phyloP scores from a whole-genome alignment of 2,329 filamentous ascomycete species.

The Apiospora koreana region DNA sequence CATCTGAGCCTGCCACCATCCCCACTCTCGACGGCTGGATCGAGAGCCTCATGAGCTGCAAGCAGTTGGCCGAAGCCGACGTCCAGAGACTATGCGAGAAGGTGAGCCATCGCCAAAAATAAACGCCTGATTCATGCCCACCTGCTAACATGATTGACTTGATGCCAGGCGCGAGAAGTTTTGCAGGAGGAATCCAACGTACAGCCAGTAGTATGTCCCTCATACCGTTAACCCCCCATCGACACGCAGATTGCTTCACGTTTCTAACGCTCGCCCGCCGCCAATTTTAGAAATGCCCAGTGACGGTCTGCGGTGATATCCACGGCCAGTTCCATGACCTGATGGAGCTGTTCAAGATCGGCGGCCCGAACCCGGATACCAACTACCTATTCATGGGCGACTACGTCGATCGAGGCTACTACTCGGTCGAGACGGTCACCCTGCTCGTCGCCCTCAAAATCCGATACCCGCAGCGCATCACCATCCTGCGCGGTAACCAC shows the following conservation, averaged over 20 bases:
- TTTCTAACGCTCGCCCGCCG: constrained; percentile 29
- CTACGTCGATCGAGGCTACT: constrained; percentile 98
- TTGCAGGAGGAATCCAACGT: constrained; percentile 98
- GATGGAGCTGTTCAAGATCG: constrained; percentile 99
- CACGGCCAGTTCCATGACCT: constrained; percentile 98
- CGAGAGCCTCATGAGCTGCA: constrained; percentile 96
- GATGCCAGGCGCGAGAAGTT: constrained; percentile 83
- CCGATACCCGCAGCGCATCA: constrained; percentile 95
- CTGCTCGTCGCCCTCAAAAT: constrained; percentile 96
- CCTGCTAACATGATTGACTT: constrained; percentile 22
- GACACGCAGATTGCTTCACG: not conserved
- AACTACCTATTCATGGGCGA: constrained; percentile 99
- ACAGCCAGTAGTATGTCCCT: constrained; percentile 82
- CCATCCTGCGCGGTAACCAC: constrained; percentile 91
- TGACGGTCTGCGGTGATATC: constrained; percentile 98
- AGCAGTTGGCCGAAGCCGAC: constrained; percentile 92
- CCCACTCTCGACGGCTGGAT: constrained; percentile 97
- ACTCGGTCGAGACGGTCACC: constrained; percentile 94
- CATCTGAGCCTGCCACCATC: constrained; percentile 80
- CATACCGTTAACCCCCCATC: not conserved
- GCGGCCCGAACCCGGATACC: constrained; percentile 95
- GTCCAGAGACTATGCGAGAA: constrained; percentile 98
- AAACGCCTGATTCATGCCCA: not conserved
- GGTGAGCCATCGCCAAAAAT: constrained; percentile 54
- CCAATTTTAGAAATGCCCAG: constrained; percentile 80